phyloP scores from a whole-genome alignment of 202 grass and related monocot genomes.

The Musa balbisiana region DNA sequence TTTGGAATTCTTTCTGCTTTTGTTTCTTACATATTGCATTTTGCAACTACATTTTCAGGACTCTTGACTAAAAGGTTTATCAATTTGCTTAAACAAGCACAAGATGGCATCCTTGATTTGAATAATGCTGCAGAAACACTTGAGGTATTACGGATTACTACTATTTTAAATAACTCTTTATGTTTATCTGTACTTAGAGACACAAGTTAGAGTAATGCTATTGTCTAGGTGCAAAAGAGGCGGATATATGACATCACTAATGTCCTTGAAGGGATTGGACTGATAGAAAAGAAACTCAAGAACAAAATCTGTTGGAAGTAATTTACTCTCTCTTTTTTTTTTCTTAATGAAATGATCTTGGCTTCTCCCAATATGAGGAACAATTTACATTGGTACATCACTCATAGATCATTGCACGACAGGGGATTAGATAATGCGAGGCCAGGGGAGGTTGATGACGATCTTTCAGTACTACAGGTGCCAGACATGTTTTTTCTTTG shows the following conservation, averaged over 20 bases:
- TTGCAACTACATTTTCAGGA: slow-evolving; percentile 36
- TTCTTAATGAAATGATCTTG: too few relatives aligned
- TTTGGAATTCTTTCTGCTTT: not conserved
- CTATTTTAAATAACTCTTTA: not conserved
- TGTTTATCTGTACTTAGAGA: not conserved
- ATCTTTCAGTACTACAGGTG: slow-evolving; percentile 59
- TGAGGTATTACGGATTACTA: slow-evolving; percentile 24
- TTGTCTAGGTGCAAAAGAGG: slow-evolving; percentile 69
- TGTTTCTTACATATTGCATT: not conserved
- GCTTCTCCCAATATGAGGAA: not conserved
- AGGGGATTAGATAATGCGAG: slow-evolving; percentile 52
- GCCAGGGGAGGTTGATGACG: slow-evolving; percentile 41
- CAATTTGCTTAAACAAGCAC: slow-evolving; percentile 61
- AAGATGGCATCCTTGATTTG: slow-evolving; percentile 80
- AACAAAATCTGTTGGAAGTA: slow-evolving; percentile 83
- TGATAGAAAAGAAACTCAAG: slow-evolving; percentile 87
- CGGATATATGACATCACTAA: slow-evolving; percentile 96
- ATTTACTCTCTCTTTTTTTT: slow-evolving; percentile 1
- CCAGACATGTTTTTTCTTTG: not conserved
- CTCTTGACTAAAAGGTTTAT: slow-evolving; percentile 71
- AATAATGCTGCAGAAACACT: slow-evolving; percentile 68
- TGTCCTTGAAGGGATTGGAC: slow-evolving; percentile 88
- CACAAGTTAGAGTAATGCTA: slow-evolving; percentile 9
- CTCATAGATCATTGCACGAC: slow-evolving; percentile 15
- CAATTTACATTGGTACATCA: slow-evolving; percentile 14